Evolutionary conservation across 2,329 filamentous ascomycete genomes (phyloP).

Genomic region (Chrysoporthe deuterocubensis): DNA sequence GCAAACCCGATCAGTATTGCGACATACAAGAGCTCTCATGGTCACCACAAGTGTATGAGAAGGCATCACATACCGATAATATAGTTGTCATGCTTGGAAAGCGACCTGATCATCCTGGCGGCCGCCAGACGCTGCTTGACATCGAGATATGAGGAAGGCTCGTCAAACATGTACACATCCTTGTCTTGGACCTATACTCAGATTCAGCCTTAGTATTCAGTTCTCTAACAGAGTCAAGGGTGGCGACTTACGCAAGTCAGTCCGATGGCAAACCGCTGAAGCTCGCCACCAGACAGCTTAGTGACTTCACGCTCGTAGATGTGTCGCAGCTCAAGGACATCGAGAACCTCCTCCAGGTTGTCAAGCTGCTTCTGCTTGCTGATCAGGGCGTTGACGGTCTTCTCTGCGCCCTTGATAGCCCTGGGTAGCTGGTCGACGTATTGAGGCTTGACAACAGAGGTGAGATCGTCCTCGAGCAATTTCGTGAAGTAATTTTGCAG

Average conservation of each 20-base stretch:
- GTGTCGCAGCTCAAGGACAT: constrained; percentile 82
- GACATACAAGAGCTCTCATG: too few relatives aligned
- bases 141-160: constrained; percentile 98
- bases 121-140: constrained; percentile 98
- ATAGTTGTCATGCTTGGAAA: constrained; percentile 88
- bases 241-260: constrained; percentile 71
- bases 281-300: constrained; percentile 92
- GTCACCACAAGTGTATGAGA: not conserved
- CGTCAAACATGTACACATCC: constrained; percentile 90
- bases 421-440: constrained; percentile 98
- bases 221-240: not conserved
- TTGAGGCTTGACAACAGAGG: constrained; percentile 98
- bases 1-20: constrained; percentile 1
- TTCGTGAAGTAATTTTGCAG: constrained; percentile 99
- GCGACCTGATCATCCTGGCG: constrained; percentile 87
- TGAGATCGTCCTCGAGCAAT: constrained; percentile 93
- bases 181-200: constrained; percentile 27
- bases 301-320: constrained; percentile 91
- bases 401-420: constrained; percentile 81
- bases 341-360: constrained; percentile 80
- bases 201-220: constrained; percentile 1
- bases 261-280: constrained; percentile 97
- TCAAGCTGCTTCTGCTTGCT: constrained; percentile 75
- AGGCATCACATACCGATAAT: constrained; percentile 63
- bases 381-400: constrained; percentile 79